Base-by-base conservation (phyloP, 2,329 filamentous ascomycete genomes). In the Sclerotinia subarctica region DNA sequence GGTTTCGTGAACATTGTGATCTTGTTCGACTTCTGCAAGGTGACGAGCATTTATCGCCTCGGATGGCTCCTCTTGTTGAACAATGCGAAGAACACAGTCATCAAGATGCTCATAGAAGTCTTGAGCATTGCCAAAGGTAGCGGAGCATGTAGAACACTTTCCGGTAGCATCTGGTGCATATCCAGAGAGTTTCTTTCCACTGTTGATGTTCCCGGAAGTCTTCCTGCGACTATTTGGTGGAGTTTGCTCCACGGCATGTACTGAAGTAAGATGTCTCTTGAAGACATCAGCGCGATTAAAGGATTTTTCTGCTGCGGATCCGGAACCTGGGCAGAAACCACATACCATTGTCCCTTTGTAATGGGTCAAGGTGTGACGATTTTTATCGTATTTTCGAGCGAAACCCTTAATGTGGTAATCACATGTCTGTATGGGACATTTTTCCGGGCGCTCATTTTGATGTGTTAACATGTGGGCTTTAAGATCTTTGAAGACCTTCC, bases 261-360 rank as follows among this genome's bases (percentile, higher is more conserved):
- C 92, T 0, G 93, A 92, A 17, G 93, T 97, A 64, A 99, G 82
- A 78, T 99, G 95, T 63, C 94, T 86, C 83, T 98, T 98, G 84
- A 98, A 98, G 52, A 98, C 94, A 76, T 99, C 95, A 49, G 94
- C 94, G 64, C 95, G 87, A 80, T 97, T 97, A 80, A 99, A 98
- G 72, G 91, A 93, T 82, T 97, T 97, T 79, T 97, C 94, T 7
- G 90, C 91, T 1, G 92, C 87, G 3, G 92, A 94, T 7, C 94
- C 93, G 26, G 90, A 90, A 5, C 93, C 93, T 0, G 94, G 93
- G 73, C 95, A 98, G 79, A 98, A 98, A 6, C 94, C 94, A 76
- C 95, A 99, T 10, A 97, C 91, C 93, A 98, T 97, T 19, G 93
- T 97, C 11, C 94, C 94, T 79, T 97, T 96, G 83, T 98, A 99